Conservation (phyloP, 495 filamentous ascomycete genomes). For the Podospora pseudoanserina region DNA sequence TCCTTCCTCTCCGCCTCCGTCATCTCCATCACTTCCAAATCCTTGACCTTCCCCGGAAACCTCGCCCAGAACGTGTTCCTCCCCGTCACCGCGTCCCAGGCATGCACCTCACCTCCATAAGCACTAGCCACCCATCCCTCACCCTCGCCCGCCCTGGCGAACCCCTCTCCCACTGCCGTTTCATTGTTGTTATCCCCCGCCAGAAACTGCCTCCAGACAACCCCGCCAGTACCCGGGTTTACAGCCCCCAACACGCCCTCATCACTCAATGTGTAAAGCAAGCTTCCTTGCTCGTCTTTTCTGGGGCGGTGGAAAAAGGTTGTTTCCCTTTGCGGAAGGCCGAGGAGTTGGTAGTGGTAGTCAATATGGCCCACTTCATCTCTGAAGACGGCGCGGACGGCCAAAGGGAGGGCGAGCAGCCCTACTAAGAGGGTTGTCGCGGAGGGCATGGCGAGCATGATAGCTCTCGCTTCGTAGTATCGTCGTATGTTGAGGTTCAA, state of each 20-base stretch:
- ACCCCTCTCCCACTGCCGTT: slow-evolving; percentile 32
- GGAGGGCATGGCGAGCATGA: background rate
- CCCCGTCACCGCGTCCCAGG: slow-evolving; percentile 84
- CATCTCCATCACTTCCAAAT: slow-evolving; percentile 76
- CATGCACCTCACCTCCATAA: slow-evolving; percentile 59
- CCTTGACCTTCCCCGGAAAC: slow-evolving; percentile 59
- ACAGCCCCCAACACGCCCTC: slow-evolving; percentile 78
- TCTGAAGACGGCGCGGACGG: slow-evolving; percentile 66
- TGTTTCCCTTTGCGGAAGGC: slow-evolving; percentile 70
- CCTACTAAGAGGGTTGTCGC: slow-evolving; percentile 2
- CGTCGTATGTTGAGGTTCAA: background rate
- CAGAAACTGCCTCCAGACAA: slow-evolving; percentile 76
- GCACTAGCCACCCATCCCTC: slow-evolving; percentile 70
- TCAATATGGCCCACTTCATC: slow-evolving; percentile 92
- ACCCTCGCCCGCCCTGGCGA: slow-evolving; percentile 69
- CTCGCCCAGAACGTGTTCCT: slow-evolving; percentile 67
- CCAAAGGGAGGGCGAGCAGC: slow-evolving; percentile 36
- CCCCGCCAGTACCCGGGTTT: slow-evolving; percentile 76
- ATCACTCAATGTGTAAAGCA: slow-evolving; percentile 88
- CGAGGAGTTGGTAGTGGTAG: slow-evolving; percentile 87
- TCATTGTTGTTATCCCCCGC: background rate
- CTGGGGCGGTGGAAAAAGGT: slow-evolving; percentile 94
- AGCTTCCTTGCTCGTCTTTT: slow-evolving; percentile 72
- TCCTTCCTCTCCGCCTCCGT: slow-evolving; percentile 63
- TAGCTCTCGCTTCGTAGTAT: background rate